A percentile compares a stretch with the other conserved stretches of the same genome.
phyloP scores from a whole-genome alignment of 176 grass and related monocot species.

The Aegilops sharonensis region DNA sequence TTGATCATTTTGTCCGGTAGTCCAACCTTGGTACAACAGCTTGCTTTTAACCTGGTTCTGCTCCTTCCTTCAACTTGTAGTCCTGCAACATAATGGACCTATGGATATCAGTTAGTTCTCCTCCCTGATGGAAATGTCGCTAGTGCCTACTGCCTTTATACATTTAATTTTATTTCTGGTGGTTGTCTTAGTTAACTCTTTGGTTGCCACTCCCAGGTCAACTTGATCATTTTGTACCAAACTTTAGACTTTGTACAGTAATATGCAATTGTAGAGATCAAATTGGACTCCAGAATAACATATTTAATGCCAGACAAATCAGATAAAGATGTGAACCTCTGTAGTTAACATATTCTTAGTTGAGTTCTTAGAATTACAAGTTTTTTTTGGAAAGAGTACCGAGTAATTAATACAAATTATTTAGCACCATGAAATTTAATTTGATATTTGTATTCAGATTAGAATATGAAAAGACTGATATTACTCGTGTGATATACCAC shows the following conservation, averaged over 20 bases:
- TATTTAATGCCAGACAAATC: background rate
- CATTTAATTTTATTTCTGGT: conserved; percentile 4
- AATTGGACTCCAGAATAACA: background rate
- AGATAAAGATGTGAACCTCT: background rate
- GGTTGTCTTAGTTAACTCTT: background rate
- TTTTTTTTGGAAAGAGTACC: background rate
- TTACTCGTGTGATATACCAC: background rate
- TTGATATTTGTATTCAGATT: background rate
- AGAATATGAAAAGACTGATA: background rate
- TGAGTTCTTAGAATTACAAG: too few relatives aligned
- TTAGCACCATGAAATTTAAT: background rate
- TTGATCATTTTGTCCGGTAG: background rate
- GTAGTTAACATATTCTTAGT: background rate
- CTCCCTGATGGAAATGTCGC: background rate
- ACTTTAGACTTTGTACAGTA: background rate
- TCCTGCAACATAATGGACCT: background rate
- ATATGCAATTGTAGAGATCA: background rate
- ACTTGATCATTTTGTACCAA: background rate
- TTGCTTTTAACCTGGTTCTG: conserved; percentile 71
- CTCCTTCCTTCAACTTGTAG: background rate
- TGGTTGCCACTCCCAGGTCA: background rate
- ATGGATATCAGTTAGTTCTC: background rate
- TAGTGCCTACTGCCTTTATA: background rate
- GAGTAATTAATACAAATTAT: background rate
- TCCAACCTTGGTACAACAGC: background rate